Conservation (phyloP, 2,329 filamentous ascomycete species). For the Ceratocystiopsis sp. region DNA sequence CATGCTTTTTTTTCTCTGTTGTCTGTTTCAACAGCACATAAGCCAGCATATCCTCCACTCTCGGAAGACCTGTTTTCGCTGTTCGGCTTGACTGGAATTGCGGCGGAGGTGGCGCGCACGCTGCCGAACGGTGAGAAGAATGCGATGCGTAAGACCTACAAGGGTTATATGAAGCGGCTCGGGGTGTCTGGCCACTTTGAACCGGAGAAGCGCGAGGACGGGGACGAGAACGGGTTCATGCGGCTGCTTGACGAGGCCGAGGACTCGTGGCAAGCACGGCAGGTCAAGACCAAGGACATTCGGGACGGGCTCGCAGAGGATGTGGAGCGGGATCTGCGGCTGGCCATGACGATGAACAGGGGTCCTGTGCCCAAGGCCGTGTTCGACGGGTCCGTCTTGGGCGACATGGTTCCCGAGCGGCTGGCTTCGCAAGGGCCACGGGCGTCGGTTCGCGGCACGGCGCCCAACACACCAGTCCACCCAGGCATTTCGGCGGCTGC, state of each 20-base stretch:
- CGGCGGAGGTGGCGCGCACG: slow-evolving; percentile 43
- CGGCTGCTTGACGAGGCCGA: slow-evolving; percentile 33
- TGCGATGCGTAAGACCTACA: slow-evolving; percentile 49
- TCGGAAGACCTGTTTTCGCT: slow-evolving; percentile 42
- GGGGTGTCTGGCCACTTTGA: slow-evolving; percentile 47
- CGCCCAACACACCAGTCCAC: slow-evolving; percentile 34
- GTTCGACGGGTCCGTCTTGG: slow-evolving; percentile 42
- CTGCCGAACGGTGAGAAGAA: slow-evolving; percentile 52
- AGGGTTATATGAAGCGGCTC: slow-evolving; percentile 48
- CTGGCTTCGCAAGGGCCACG: slow-evolving; percentile 20
- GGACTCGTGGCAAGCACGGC: slow-evolving; percentile 38
- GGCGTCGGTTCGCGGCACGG: slow-evolving; percentile 27
- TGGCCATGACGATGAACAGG: slow-evolving; percentile 39
- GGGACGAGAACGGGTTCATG: slow-evolving; percentile 34
- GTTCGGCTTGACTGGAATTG: slow-evolving; percentile 38
- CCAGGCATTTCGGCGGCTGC: slow-evolving; percentile 10
- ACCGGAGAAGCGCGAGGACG: slow-evolving; percentile 35
- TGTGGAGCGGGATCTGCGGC: slow-evolving; percentile 26
- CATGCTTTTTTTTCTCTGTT: not conserved
- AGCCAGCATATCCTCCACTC: slow-evolving; percentile 27
- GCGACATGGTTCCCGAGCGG: slow-evolving; percentile 31
- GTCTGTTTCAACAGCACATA: slow-evolving; percentile 26
- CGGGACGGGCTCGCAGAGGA: slow-evolving; percentile 31
- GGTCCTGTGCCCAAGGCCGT: slow-evolving; percentile 35
- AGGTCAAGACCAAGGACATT: slow-evolving; percentile 37